Percentiles rank a stretch among this genome's conserved stretches.
Conservation (phyloP, 1,139 yeast species). For the Torulaspora globosa region DNA sequence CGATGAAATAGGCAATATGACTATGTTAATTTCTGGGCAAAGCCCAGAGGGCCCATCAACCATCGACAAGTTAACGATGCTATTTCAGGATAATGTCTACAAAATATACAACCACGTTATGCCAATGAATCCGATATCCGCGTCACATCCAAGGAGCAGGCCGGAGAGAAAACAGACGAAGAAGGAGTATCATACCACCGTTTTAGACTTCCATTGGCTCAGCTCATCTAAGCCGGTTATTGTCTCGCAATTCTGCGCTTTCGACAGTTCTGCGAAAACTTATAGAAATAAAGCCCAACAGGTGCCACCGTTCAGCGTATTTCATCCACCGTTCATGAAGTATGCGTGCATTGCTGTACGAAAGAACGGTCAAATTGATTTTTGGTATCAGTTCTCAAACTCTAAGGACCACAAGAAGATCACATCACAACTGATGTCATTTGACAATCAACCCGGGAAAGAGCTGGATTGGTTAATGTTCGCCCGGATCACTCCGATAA, state of each 20-base stretch:
- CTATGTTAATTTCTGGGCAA: conserved; percentile 37
- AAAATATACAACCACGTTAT: conserved; percentile 34
- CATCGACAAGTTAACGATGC: conserved; percentile 34
- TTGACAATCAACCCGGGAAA: conserved; percentile 25
- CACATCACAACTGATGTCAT: conserved; percentile 28
- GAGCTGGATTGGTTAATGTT: conserved; percentile 35
- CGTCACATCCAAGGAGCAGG: conserved; percentile 13
- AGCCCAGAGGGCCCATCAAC: conserved; percentile 36
- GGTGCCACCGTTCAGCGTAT: conserved; percentile 35
- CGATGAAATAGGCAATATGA: conserved; percentile 37
- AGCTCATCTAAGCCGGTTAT: conserved; percentile 36
- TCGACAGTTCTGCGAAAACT: conserved; percentile 28
- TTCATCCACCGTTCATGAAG: conserved; percentile 38
- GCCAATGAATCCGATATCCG: conserved; percentile 22
- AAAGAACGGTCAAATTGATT: conserved; percentile 36
- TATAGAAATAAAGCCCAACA: conserved; percentile 36
- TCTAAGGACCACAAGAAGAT: conserved; percentile 38
- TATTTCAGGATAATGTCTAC: conserved; percentile 37
- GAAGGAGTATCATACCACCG: conserved; percentile 33
- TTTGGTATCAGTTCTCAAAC: conserved; percentile 39
- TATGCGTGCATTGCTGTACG: conserved; percentile 37
- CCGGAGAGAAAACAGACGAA: conserved; percentile 34
- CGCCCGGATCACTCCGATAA: conserved; percentile 35
- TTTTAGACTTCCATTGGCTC: conserved; percentile 36
- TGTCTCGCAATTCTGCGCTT: conserved; percentile 34